phyloP scores from a whole-genome alignment of 2,329 filamentous ascomycete genomes.

The Alternaria sp. region DNA sequence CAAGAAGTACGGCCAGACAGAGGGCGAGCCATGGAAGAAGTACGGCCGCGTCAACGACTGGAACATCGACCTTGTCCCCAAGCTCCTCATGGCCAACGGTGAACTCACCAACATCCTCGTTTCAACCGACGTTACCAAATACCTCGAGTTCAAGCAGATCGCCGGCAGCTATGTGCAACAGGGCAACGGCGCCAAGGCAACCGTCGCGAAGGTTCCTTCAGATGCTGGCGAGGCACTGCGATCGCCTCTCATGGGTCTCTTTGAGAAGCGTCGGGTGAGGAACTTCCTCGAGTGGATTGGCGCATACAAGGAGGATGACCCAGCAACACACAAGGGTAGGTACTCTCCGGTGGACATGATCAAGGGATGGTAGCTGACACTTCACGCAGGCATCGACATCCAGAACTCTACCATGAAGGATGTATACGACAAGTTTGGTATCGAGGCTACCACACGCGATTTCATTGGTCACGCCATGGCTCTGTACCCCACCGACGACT shows the following conservation, averaged over 20 bases:
- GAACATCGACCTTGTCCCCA: slow-evolving; percentile 99
- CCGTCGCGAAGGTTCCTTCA: slow-evolving; percentile 95
- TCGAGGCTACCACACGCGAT: slow-evolving; percentile 88
- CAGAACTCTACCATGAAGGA: slow-evolving; percentile 89
- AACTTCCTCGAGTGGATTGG: slow-evolving; percentile 97
- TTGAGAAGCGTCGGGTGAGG: slow-evolving; percentile 97
- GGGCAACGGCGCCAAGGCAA: slow-evolving; percentile 80
- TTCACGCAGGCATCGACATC: slow-evolving; percentile 75
- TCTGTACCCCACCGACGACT: slow-evolving; percentile 88
- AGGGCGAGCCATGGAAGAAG: slow-evolving; percentile 95
- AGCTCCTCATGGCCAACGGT: slow-evolving; percentile 98
- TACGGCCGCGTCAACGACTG: slow-evolving; percentile 97
- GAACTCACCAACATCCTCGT: slow-evolving; percentile 99
- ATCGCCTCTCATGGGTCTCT: slow-evolving; percentile 95
- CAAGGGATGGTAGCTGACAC: not conserved
- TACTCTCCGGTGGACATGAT: not conserved
- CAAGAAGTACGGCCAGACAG: slow-evolving; percentile 92
- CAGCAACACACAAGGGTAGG: slow-evolving; percentile 88
- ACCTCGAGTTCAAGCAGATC: slow-evolving; percentile 69
- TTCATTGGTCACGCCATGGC: slow-evolving; percentile 99
- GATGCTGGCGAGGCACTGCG: slow-evolving; percentile 87
- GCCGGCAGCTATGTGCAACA: slow-evolving; percentile 97
- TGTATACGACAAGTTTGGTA: slow-evolving; percentile 97
- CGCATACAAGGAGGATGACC: slow-evolving; percentile 81
- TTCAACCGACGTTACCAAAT: slow-evolving; percentile 77